These are phyloP conservation scores for Hirschfeldia incana DNA, from an alignment of 345 rosid species.

Conservation along the genomic window DNA sequence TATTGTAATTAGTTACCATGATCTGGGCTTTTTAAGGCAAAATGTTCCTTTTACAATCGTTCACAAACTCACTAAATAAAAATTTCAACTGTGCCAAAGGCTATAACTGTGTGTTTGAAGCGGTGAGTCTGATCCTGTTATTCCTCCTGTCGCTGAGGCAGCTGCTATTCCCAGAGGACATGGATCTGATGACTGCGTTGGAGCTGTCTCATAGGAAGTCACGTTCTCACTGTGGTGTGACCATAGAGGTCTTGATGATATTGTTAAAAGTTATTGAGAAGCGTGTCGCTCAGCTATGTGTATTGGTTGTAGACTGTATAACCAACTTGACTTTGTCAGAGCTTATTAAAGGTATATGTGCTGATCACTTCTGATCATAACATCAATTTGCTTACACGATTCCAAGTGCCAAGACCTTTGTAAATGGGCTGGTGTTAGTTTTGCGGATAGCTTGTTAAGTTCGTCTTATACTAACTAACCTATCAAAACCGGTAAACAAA, in stretches of 20 bases:
- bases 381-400: background rate
- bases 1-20: background rate
- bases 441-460: background rate
- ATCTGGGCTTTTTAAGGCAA: background rate
- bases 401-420: background rate
- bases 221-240: conserved; percentile 30
- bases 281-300: conserved; percentile 65
- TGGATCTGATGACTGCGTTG: conserved; percentile 76
- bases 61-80: background rate
- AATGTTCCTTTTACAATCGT: background rate
- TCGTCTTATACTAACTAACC: background rate
- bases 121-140: background rate
- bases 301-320: background rate
- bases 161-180: conserved; percentile 53
- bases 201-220: conserved; percentile 68
- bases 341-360: conserved; percentile 71
- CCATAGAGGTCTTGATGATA: conserved; percentile 57
- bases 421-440: background rate
- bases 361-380: background rate
- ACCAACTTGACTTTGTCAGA: conserved; percentile 51
- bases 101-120: background rate
- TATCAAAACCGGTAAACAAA: background rate
- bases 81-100: background rate
- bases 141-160: conserved; percentile 40
- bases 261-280: conserved; percentile 73